These are phyloP conservation scores for Limonium bicolor DNA, from an alignment of 148 eudicot genomes.

Conservation along the genomic window DNA sequence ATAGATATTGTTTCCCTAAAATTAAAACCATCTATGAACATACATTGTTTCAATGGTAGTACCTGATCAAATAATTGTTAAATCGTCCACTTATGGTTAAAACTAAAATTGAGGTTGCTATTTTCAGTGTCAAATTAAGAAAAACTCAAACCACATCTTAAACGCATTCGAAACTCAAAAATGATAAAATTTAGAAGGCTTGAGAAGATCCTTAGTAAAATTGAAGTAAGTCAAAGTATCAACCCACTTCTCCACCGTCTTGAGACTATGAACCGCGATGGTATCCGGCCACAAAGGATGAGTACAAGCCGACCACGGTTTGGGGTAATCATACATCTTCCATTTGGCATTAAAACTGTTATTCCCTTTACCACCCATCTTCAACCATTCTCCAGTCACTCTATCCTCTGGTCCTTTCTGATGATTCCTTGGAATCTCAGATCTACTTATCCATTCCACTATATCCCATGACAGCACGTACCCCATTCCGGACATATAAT, in stretches of 20 bases:
- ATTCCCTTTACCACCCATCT: constrained; percentile 26
- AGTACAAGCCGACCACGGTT: constrained; percentile 29
- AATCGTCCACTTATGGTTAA: too few relatives aligned
- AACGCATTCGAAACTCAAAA: too few relatives aligned
- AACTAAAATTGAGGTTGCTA: too few relatives aligned
- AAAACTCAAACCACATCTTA: too few relatives aligned
- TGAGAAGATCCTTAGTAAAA: constrained; percentile 24
- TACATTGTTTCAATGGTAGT: too few relatives aligned
- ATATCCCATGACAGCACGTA: constrained; percentile 44
- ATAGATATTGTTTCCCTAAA: too few relatives aligned
- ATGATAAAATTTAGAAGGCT: too few relatives aligned
- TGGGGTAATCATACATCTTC: constrained; percentile 50
- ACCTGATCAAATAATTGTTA: too few relatives aligned
- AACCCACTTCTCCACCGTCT: constrained; percentile 37
- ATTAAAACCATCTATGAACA: too few relatives aligned
- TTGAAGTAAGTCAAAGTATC: constrained; percentile 23
- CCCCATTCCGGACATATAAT: constrained; percentile 64
- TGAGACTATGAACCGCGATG: constrained; percentile 37
- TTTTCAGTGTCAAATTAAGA: too few relatives aligned
- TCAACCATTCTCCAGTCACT: constrained; percentile 30
- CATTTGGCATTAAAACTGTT: constrained; percentile 34
- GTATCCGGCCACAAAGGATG: constrained; percentile 42
- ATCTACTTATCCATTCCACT: constrained; percentile 31
- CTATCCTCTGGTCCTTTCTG: constrained; percentile 39
- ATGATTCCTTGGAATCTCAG: constrained; percentile 7